Evolutionary conservation across 768 basidiomycete genomes (phyloP).

Genomic region (Neoboletus brunneissimus): DNA sequence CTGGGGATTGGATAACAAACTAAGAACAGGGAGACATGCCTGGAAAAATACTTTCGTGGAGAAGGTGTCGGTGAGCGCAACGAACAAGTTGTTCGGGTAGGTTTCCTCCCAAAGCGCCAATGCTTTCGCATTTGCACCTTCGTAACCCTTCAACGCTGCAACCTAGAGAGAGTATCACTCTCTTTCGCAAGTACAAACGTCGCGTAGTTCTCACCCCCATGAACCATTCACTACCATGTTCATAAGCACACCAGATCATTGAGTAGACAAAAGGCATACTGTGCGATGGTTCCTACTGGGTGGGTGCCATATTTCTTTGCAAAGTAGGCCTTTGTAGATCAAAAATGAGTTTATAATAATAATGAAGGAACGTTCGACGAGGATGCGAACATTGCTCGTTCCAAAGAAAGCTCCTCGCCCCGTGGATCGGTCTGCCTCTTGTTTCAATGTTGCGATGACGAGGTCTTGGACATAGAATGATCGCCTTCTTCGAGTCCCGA

Average conservation of each 20-base stretch:
- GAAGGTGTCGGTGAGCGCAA: constrained; percentile 95
- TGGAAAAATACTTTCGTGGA: constrained; percentile 83
- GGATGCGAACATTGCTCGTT: constrained; percentile 77
- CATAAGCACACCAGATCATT: constrained; percentile 3
- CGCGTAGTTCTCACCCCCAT: constrained; percentile 62
- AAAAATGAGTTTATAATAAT: background rate
- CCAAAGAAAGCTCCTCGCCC: constrained; percentile 53
- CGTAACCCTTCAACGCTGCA: constrained; percentile 82
- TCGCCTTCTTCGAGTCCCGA: constrained; percentile 81
- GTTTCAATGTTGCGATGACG: constrained; percentile 65
- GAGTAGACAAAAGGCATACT: constrained; percentile 49
- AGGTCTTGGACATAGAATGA: constrained; percentile 74
- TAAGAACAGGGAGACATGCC: constrained; percentile 37
- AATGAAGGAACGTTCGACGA: background rate
- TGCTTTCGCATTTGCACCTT: constrained; percentile 66
- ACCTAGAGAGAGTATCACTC: constrained; percentile 43
- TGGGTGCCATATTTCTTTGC: constrained; percentile 67
- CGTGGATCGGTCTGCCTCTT: constrained; percentile 54
- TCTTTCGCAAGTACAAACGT: background rate
- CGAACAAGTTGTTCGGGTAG: constrained; percentile 53
- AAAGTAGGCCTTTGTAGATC: constrained; percentile 63
- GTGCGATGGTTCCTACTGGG: constrained; percentile 81
- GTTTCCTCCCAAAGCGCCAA: constrained; percentile 86
- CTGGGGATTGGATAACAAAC: background rate
- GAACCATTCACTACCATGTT: constrained; percentile 71